A percentile compares a stretch with the other conserved stretches of the same genome.
phyloP scores from a whole-genome alignment of 371 early-diverging fungal species.

The Phascolomyces articulosus region DNA sequence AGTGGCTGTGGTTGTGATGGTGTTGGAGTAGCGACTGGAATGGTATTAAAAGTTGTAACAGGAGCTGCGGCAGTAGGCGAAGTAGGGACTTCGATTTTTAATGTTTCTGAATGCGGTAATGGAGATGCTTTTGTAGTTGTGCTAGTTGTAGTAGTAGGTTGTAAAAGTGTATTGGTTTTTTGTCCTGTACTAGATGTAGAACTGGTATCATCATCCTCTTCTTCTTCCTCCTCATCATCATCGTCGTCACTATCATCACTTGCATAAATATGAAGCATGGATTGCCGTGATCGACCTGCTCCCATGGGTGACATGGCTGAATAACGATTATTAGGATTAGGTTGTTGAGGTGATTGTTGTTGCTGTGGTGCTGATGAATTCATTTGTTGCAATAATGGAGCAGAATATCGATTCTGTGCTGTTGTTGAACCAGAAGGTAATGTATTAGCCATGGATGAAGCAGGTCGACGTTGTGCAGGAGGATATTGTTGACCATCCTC shows the following conservation, averaged over 20 bases:
- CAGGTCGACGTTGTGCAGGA: slow-evolving; percentile 2
- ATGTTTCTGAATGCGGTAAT: not conserved
- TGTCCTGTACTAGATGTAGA: not conserved
- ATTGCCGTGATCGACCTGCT: slow-evolving; percentile 5
- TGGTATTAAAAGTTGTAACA: too few relatives aligned
- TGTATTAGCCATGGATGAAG: not conserved
- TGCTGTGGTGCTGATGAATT: not conserved
- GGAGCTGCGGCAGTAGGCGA: too few relatives aligned
- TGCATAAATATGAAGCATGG: slow-evolving; percentile 14
- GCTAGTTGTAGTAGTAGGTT: not conserved
- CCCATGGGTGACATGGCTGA: slow-evolving; percentile 7
- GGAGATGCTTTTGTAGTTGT: not conserved
- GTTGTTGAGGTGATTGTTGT: not conserved
- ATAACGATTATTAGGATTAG: not conserved
- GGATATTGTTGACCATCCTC: not conserved
- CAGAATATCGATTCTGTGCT: not conserved
- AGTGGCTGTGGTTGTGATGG: too few relatives aligned
- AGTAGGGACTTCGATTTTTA: too few relatives aligned
- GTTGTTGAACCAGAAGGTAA: not conserved
- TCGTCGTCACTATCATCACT: slow-evolving; percentile 29
- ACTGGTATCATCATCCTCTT: slow-evolving; percentile 29
- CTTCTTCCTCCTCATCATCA: slow-evolving; percentile 27
- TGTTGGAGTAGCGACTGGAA: too few relatives aligned
- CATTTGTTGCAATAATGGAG: slow-evolving; percentile 5
- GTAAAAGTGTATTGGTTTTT: not conserved